Conservation (phyloP, 768 basidiomycete species). For the Russula brevipes region DNA sequence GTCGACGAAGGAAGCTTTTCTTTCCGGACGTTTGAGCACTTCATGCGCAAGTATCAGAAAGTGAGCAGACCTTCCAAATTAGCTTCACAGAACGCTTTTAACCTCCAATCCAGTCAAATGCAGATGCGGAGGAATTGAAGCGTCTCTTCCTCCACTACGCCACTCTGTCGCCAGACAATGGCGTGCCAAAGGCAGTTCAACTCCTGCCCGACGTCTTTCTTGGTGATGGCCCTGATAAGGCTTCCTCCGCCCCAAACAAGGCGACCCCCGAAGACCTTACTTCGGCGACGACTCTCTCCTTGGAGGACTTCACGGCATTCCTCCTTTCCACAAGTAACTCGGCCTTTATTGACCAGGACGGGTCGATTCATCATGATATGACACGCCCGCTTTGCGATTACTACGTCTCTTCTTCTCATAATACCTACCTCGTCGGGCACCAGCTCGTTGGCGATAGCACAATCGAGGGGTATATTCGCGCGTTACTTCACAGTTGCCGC, state of each 20-base stretch:
- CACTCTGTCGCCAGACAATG: constrained; percentile 16
- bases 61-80: constrained; percentile 36
- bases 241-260: constrained; percentile 8
- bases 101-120: constrained; percentile 30
- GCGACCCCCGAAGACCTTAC: constrained; percentile 11
- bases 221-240: not conserved
- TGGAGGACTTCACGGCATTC: constrained; percentile 72
- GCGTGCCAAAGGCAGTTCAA: constrained; percentile 22
- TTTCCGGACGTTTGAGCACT: constrained; percentile 41
- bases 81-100: constrained; percentile 30
- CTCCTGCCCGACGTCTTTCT: constrained; percentile 31
- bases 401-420: constrained; percentile 85
- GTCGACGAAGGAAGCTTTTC: constrained; percentile 34
- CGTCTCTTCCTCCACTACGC: constrained; percentile 40
- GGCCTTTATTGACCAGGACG: constrained; percentile 48
- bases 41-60: constrained; percentile 51
- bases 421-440: constrained; percentile 84
- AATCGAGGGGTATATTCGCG: constrained; percentile 89
- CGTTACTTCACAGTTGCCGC: constrained; percentile 83
- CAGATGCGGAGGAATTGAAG: constrained; percentile 31
- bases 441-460: constrained; percentile 87
- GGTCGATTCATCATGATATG: constrained; percentile 75
- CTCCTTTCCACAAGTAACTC: constrained; percentile 77
- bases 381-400: constrained; percentile 82
- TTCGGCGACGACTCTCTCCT: constrained; percentile 33